Evolutionary conservation across 2,329 filamentous ascomycete species (phyloP), one percentile per base, ranked within the genome.

Genomic region (Nemania serpens): DNA sequence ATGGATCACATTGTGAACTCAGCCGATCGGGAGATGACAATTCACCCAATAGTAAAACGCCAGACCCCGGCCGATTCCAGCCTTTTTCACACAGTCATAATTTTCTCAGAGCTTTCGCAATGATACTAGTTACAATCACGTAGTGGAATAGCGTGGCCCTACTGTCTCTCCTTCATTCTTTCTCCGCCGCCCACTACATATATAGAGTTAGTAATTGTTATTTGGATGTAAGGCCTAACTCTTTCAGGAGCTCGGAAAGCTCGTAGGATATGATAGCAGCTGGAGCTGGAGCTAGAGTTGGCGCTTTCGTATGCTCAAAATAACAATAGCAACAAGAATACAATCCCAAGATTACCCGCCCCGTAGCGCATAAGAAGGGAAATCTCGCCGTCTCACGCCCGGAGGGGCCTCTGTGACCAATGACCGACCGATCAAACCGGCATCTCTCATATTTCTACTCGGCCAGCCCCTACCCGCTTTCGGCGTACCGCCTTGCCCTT

Each of bases 291-390:
- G 25, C 25, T 29, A 7, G 25, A 29, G 25, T 7, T 29, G 25
- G 25, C 3, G 25, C 25, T 17, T 29, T 43, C 13, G 13, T 15
- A 43, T 25, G 29, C 18, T 42, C 37, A 42, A n/a, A 20, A 43
- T 34, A 12, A 52, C 10, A 13, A 25, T 17, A 17, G 17, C 34
- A 50, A 41, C 18, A 49, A 54, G 22, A 34, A 7, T 33, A 41
- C 10, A 11, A 2, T 51, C 5, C 22, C 18, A 33, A 49, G 29
- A 33, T 36, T 41, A 18, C 39, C 41, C n/a, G 12, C 41, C 52
- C 43, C 37, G 43, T 55, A 58, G 17, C 25, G 43, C 25, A 66
- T 15, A 13, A n/a, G 54, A 58, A 46, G 67, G 66, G 42, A 67
- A 61, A 42, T 66, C 68, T 29, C 42, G 54, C 9, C 57, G 52